Base-by-base conservation (phyloP, 169 alveolate genomes). In the Plasmodium coatneyi region DNA sequence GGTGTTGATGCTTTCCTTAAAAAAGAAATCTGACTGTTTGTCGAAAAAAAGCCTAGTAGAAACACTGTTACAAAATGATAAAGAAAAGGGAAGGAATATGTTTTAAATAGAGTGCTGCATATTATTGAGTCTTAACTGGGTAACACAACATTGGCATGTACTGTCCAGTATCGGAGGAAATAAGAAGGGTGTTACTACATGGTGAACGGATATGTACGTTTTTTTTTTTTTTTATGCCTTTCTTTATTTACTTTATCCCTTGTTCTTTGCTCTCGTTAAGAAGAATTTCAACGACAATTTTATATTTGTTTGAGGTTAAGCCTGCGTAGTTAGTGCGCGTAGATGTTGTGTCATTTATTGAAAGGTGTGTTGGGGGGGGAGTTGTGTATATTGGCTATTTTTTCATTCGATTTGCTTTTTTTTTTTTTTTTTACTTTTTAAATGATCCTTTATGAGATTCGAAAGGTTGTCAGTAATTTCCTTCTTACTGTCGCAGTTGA, bases 21-120 rank as follows among this genome's bases (percentile, higher is more conserved):
- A 86, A 76, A 86, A 76, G 12, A 86, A 86, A 86, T 86, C 93
- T 36, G 93, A 74, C 60, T 74, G 83, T 10, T 86, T 86, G 81
- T 86, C 80, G 34, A 52, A 76, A 52, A 86, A 86, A 12, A 86
- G 80, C 46, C 93, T 86, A 46, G 93, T 86, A 39, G 81, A 74
- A 76, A 86, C 82, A 49, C 93, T 86, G 34, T 49, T 30, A 82
- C 28, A 39, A 71, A 52, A 83, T 41, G 28, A 34, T 22, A 83
- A 83, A 39, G n/a, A 30, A 28, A 22, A 2, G 34, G 78, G 25
- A 81, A 81, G n/a, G 32, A 49, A 46, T 79, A 43, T 43, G 36
- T 60, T 82, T 80, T 46, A 49, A 28, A 7, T 1, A 28, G 56
- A 82, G 56, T 19, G 19, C 70, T 82, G 36, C 22, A 82, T 32